Conservation (phyloP, 371 early-diverging fungal species). For the Conidiobolus coronatus region DNA sequence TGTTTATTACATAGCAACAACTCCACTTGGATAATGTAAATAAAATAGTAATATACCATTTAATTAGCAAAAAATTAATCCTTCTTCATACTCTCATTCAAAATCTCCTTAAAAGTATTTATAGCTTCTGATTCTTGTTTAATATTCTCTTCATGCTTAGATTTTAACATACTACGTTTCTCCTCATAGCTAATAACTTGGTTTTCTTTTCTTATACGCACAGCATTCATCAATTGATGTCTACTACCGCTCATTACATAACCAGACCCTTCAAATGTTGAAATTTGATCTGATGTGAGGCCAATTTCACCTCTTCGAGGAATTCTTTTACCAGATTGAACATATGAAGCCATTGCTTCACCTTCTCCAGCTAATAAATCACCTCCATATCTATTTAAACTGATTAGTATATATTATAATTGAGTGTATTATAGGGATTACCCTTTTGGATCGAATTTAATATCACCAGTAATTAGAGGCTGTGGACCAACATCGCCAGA, state of each 20-base stretch:
- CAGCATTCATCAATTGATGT: conserved; percentile 87
- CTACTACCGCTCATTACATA: conserved; percentile 89
- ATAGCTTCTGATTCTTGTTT: conserved; percentile 79
- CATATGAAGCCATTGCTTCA: conserved; percentile 63
- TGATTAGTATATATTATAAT: not conserved
- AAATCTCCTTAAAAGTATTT: conserved; percentile 49
- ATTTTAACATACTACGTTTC: conserved; percentile 49
- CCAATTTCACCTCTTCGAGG: conserved; percentile 95
- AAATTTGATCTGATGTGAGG: conserved; percentile 57
- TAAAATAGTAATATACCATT: too few species aligned
- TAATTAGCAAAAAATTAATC: too few species aligned
- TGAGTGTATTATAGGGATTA: conserved; percentile 6
- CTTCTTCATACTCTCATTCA: too few species aligned
- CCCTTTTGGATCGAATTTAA: conserved; percentile 24
- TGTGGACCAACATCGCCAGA: conserved; percentile 28
- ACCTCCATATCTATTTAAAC: conserved; percentile 38
- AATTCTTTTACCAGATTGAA: conserved; percentile 82
- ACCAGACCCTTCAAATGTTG: conserved; percentile 62
- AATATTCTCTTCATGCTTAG: conserved; percentile 59
- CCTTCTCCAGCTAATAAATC: conserved; percentile 60
- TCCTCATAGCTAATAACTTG: conserved; percentile 77
- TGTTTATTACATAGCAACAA: too few species aligned
- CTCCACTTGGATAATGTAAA: too few species aligned
- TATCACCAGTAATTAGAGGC: conserved; percentile 22
- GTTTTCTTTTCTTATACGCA: conserved; percentile 86